Evolutionary conservation across 192 early-diverging fungal species (phyloP).

Genomic region (Neocallimastix lanati): DNA sequence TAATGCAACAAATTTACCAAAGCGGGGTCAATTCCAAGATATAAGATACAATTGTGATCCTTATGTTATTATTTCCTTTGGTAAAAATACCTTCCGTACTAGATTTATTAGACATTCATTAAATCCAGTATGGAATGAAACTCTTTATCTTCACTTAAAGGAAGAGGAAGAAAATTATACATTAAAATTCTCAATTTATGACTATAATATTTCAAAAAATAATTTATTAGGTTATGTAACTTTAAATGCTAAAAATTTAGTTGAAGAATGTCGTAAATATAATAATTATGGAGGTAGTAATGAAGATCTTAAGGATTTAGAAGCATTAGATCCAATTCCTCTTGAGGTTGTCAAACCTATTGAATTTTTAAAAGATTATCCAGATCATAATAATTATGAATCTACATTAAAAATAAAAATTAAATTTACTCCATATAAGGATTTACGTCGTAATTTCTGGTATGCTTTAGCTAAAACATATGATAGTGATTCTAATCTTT

Average conservation of each 20-base stretch:
- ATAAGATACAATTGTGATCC: slow-evolving; percentile 62
- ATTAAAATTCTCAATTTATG: slow-evolving; percentile 33
- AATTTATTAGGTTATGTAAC: slow-evolving; percentile 33
- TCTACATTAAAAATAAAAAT: slow-evolving; percentile 28
- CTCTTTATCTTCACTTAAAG: slow-evolving; percentile 36
- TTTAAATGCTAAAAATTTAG: slow-evolving; percentile 25
- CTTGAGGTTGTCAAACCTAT: not conserved
- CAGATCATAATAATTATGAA: slow-evolving; percentile 10
- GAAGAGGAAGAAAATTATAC: slow-evolving; percentile 14
- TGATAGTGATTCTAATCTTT: slow-evolving; percentile 36
- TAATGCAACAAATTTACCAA: slow-evolving; percentile 16
- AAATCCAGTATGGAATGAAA: slow-evolving; percentile 59
- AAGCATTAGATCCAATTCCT: not conserved
- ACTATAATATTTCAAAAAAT: slow-evolving; percentile 54
- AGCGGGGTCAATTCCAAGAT: slow-evolving; percentile 12
- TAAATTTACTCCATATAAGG: slow-evolving; percentile 46
- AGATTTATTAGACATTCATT: slow-evolving; percentile 40
- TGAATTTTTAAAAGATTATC: not conserved
- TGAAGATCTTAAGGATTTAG: not conserved
- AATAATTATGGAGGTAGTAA: not conserved
- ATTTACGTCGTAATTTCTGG: slow-evolving; percentile 53
- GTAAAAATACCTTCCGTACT: slow-evolving; percentile 49
- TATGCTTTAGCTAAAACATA: slow-evolving; percentile 35
- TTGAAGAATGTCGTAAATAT: slow-evolving; percentile 14
- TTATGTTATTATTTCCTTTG: slow-evolving; percentile 55